Evolutionary conservation across 352 stramenopile genomes (phyloP).

Genomic region (Hyaloperonospora arabidopsidis): DNA sequence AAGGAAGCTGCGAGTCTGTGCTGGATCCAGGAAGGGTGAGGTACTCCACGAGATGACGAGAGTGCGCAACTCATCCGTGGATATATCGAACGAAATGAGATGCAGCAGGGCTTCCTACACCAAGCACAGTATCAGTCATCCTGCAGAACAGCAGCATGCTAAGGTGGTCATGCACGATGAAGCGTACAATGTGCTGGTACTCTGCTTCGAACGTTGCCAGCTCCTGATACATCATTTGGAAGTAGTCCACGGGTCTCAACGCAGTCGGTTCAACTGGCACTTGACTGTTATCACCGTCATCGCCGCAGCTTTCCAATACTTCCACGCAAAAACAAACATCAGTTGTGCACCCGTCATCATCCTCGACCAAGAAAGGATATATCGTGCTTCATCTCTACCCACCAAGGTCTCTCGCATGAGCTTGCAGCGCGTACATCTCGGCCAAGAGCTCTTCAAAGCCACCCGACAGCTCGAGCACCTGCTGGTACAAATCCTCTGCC

Average conservation of each 20-base stretch:
- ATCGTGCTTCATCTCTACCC: constrained; percentile 2
- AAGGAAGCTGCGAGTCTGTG: constrained; percentile 36
- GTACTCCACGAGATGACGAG: constrained; percentile 78
- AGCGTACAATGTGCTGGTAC: constrained; percentile 74
- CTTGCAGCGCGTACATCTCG: constrained; percentile 52
- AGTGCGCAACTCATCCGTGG: constrained; percentile 62
- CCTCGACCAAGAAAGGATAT: not conserved
- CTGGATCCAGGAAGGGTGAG: constrained; percentile 62
- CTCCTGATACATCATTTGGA: constrained; percentile 63
- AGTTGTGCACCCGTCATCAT: not conserved
- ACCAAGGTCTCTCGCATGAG: constrained; percentile 33
- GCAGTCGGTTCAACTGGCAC: constrained; percentile 15
- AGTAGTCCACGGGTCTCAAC: constrained; percentile 50
- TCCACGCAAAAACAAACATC: not conserved
- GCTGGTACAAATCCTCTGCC: constrained; percentile 54
- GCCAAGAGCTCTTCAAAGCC: constrained; percentile 47
- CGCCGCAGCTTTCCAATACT: constrained; percentile 10
- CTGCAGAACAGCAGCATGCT: not conserved
- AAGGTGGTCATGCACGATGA: not conserved
- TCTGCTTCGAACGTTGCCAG: constrained; percentile 69
- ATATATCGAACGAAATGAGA: constrained; percentile 62
- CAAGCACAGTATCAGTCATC: not conserved
- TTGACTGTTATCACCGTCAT: not conserved
- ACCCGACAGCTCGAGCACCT: constrained; percentile 41
- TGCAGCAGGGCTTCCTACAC: constrained; percentile 52